phyloP scores from a whole-genome alignment of 2,329 filamentous ascomycete genomes.

The Kalaharituber pfeilii region DNA sequence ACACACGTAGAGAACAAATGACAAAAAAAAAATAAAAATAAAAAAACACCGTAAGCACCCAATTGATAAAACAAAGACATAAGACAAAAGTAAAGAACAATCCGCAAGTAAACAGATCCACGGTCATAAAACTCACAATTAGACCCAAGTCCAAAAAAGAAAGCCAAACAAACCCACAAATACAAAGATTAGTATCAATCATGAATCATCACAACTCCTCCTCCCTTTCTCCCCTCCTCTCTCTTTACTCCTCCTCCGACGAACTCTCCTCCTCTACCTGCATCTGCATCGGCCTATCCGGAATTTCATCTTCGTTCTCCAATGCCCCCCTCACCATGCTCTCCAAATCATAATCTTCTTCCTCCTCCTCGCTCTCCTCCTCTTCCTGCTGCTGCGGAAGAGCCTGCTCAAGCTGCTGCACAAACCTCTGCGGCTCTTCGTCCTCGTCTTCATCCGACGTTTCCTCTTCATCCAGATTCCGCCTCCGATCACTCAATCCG shows the following conservation, averaged over 20 bases:
- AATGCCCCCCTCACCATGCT: constrained; percentile 13
- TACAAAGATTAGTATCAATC: background rate
- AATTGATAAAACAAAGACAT: background rate
- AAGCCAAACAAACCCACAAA: background rate
- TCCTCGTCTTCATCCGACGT: constrained; percentile 13
- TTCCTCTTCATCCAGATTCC: constrained; percentile 11
- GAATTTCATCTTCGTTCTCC: constrained; percentile 8
- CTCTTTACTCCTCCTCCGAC: constrained; percentile 12
- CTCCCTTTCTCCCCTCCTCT: too few relatives aligned
- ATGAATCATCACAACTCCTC: background rate
- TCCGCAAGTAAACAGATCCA: too few relatives aligned
- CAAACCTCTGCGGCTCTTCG: background rate
- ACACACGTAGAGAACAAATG: background rate
- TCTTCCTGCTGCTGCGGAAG: constrained; percentile 6
- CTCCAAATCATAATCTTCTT: constrained; percentile 9
- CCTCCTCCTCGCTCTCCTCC: constrained; percentile 13
- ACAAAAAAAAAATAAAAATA: background rate
- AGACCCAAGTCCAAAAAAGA: background rate
- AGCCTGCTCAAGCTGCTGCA: background rate
- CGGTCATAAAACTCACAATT: too few relatives aligned
- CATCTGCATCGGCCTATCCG: background rate
- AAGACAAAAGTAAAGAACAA: background rate
- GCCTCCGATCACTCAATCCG: constrained; percentile 3
- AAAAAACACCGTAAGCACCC: background rate
- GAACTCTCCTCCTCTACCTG: constrained; percentile 7